phyloP scores from a whole-genome alignment of 2,329 filamentous ascomycete species.

The Aspergillus hortae region DNA sequence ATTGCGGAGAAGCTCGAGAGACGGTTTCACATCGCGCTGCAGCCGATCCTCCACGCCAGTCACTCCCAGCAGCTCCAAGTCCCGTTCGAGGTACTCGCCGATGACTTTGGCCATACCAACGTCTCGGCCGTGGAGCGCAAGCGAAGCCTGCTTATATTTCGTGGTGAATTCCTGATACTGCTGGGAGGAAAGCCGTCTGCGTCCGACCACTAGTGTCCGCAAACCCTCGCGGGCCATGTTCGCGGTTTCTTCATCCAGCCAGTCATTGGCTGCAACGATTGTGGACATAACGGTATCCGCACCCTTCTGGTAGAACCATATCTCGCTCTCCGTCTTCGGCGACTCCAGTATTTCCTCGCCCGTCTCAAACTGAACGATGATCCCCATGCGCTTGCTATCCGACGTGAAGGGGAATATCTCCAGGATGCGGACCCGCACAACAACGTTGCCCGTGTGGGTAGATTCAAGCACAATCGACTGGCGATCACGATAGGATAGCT shows the following conservation, averaged over 20 bases:
- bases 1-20: slow-evolving; percentile 88
- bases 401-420: slow-evolving; percentile 98
- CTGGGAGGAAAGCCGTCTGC: slow-evolving; percentile 73
- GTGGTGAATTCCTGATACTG: slow-evolving; percentile 78
- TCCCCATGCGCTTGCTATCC: slow-evolving; percentile 96
- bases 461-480: slow-evolving; percentile 80
- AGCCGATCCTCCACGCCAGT: slow-evolving; percentile 97
- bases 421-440: slow-evolving; percentile 82
- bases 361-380: slow-evolving; percentile 82
- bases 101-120: slow-evolving; percentile 76
- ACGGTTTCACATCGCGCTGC: slow-evolving; percentile 92
- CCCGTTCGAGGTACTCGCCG: slow-evolving; percentile 74
- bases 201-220: slow-evolving; percentile 89
- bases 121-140: slow-evolving; percentile 78
- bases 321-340: slow-evolving; percentile 64
- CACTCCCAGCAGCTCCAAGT: slow-evolving; percentile 91
- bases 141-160: slow-evolving; percentile 72
- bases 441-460: slow-evolving; percentile 65
- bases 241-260: slow-evolving; percentile 98
- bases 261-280: slow-evolving; percentile 94
- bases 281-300: slow-evolving; percentile 97
- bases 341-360: slow-evolving; percentile 49
- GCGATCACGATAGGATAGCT: slow-evolving; percentile 79
- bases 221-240: slow-evolving; percentile 98
- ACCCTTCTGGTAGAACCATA: slow-evolving; percentile 98